Evolutionary conservation across 192 early-diverging fungal species (phyloP), one percentile per base, ranked within the genome.

Genomic region (Coemansia sp.): DNA sequence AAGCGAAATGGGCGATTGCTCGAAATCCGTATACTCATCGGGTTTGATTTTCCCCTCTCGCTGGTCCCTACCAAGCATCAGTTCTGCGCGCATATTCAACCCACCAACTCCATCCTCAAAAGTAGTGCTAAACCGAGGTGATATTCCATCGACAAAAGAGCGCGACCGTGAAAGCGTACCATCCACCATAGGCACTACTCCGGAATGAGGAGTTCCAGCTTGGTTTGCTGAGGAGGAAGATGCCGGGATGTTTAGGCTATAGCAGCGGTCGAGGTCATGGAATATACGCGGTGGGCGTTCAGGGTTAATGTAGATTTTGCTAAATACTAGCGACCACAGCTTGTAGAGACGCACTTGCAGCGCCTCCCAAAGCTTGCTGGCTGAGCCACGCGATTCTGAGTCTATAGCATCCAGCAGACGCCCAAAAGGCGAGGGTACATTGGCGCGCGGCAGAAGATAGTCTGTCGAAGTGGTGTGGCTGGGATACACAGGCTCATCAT

Each of bases 1-100:
- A 20, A 90, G 50, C 0, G 82, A 81, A 73, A 86, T 84, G 6
- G 88, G 84, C 9, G 88, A 87, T 57, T 90, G 81, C 24, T 51
- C 60, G 53, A 83, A 90, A 53, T 90, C 85, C 7, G 88, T 90
- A 38, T 79, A 85, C 23, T 78, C 55, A 35, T 83, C 80, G 2
- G 86, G 73, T 23, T 78, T 75, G 0, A 83, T 83, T 24, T 72
- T 72, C 32, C 79, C 83, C 39, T 86, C 80, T 10, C 87, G 75
- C 26, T 87, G 81, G 40, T 87, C 85, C 4, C 60, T 39, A 14
- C 58, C 71, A 15, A 74, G 45, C 50, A 62, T 67, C 30, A 74
- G 53, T 37, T 74, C 71, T 0, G 71, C 71, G 0, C 71, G 36
- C 67, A 70, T 60, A 5, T 20, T 37, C 3, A 33, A 34, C 30